These are phyloP conservation scores for Prosopis cineraria DNA, from an alignment of 306 rosid species.

Conservation along the genomic window DNA sequence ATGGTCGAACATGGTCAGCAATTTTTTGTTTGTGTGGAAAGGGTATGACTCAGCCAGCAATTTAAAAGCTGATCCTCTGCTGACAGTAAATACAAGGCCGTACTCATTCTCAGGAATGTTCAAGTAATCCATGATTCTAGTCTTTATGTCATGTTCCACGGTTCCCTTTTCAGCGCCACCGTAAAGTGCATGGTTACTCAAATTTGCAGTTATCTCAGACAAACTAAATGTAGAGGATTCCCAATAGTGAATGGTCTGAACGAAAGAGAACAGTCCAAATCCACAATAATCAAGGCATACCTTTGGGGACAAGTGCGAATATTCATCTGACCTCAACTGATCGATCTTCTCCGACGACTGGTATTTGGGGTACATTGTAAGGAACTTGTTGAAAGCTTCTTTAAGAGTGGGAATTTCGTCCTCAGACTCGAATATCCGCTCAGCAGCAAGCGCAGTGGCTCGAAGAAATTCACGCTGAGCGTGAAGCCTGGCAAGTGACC, in stretches of 20 bases:
- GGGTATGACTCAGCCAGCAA: slow-evolving; percentile 90
- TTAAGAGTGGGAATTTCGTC: slow-evolving; percentile 63
- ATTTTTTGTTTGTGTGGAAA: slow-evolving; percentile 82
- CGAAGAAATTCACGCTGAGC: slow-evolving; percentile 71
- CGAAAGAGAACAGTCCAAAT: slow-evolving; percentile 86
- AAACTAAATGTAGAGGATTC: slow-evolving; percentile 95
- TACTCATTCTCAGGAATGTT: slow-evolving; percentile 95
- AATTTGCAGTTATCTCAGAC: slow-evolving; percentile 94
- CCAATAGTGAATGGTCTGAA: slow-evolving; percentile 93
- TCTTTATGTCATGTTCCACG: slow-evolving; percentile 81
- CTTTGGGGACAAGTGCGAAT: slow-evolving; percentile 81
- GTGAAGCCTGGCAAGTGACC: slow-evolving; percentile 70
- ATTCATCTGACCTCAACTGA: slow-evolving; percentile 83
- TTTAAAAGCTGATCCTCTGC: slow-evolving; percentile 93
- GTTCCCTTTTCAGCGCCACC: slow-evolving; percentile 96
- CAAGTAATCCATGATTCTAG: slow-evolving; percentile 87
- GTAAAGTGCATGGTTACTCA: slow-evolving; percentile 90
- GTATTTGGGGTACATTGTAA: slow-evolving; percentile 91
- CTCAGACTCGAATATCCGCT: slow-evolving; percentile 71
- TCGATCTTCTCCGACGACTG: slow-evolving; percentile 82
- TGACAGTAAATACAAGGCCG: slow-evolving; percentile 94
- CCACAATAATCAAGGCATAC: slow-evolving; percentile 99
- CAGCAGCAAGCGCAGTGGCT: slow-evolving; percentile 74
- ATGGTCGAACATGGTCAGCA: slow-evolving; percentile 93
- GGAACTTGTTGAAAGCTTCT: slow-evolving; percentile 77